Evolutionary conservation across 495 filamentous ascomycete species (phyloP), one percentile per base, ranked within the genome.

Genomic region (Aspergillus baeticus): DNA sequence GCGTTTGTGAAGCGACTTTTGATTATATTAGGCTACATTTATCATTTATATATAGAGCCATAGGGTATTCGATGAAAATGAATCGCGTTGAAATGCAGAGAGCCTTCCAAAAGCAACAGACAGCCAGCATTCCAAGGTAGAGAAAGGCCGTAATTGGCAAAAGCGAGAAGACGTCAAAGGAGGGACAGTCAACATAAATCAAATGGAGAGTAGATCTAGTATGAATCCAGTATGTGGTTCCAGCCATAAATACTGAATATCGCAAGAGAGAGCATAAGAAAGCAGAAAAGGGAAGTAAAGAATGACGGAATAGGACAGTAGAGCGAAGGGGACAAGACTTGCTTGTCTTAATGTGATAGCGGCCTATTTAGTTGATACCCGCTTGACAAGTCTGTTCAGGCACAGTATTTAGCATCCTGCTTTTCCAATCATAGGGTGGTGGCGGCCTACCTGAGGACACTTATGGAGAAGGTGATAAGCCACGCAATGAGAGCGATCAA

Each of bases 381-480:
- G 84, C 59, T 90, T 85, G 34, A 92, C 87, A 58, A 91, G 77
- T 65, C 82, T 85, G 47, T 56, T 29, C 41, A 50, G 0, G 48
- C 31, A 51, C 52, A 65, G 58, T 37, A 13, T 42, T 54, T 26
- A 61, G 54, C 36, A 59, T 31, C 36, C 41, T 22, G 33, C 3
- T 41, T 17, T 14, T 3, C 10, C 14, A 14, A 41, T 21, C 54
- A 61, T 41, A 22, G n/a, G 17, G 7, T 13, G 7, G 15, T 13
- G 23, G 46, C 26, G 37, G 62, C 71, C 63, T 70, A 89, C 84
- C 92, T 85, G 59, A 96, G 87, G 31, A 95, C 88, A 72, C 88
- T 96, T 31, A 97, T 85, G 31, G 84, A 79, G 72, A 98, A 96
- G 10, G 92, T 97, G 64, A 87, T 78, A 52, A 92, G 83, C 94